Percentiles rank a stretch among this genome's conserved stretches.
These are phyloP conservation scores for Salix caprea DNA, from an alignment of 345 rosid species.

Conservation along the genomic window DNA sequence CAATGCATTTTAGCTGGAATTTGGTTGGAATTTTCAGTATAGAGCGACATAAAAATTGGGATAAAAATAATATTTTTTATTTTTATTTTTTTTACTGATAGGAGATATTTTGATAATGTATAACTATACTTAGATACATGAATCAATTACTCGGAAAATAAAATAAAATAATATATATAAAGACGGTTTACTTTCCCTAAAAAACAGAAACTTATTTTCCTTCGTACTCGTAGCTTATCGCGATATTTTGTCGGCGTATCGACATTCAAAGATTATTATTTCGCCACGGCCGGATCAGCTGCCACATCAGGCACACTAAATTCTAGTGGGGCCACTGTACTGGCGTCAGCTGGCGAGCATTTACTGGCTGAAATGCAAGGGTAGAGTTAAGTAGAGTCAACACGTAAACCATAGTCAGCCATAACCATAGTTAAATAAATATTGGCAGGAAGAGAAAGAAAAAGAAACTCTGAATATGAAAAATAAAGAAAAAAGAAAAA, in stretches of 20 bases:
- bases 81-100: too few species aligned
- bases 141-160: too few species aligned
- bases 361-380: constrained; percentile 21
- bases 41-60: too few species aligned
- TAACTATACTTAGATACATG: too few species aligned
- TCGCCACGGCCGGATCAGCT: not conserved
- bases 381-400: constrained; percentile 12
- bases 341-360: constrained; percentile 30
- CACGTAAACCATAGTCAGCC: constrained; percentile 9
- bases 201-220: not conserved
- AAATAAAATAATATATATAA: too few species aligned
- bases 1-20: too few species aligned
- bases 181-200: too few species aligned
- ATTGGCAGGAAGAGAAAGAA: not conserved
- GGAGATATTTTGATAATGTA: too few species aligned
- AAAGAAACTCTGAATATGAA: not conserved
- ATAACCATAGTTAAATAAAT: constrained; percentile 21
- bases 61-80: too few species aligned
- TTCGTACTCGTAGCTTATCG: constrained; percentile 15
- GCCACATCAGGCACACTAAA: constrained; percentile 26
- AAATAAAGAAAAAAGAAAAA: too few species aligned
- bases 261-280: not conserved
- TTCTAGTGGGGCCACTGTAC: constrained; percentile 18
- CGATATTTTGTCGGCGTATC: constrained; percentile 55
- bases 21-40: too few species aligned